These are phyloP conservation scores for Russula emetica DNA, from an alignment of 768 basidiomycete species.

Conservation along the genomic window DNA sequence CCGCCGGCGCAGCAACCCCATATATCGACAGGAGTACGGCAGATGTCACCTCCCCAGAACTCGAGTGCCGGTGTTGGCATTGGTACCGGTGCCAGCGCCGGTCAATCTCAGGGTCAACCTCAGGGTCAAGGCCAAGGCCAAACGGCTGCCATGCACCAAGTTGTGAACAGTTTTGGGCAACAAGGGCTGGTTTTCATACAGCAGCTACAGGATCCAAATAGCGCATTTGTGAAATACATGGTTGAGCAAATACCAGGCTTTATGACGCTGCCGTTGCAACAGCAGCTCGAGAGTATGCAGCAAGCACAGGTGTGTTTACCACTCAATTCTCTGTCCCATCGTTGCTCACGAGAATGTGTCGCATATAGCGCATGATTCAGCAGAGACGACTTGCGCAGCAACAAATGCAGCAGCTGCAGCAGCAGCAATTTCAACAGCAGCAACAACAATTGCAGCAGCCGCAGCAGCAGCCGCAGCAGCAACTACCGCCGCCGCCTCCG, in stretches of 20 bases:
- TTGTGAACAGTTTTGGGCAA: constrained; percentile 12
- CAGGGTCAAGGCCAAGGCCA: constrained; percentile 7
- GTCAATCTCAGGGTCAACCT: constrained; percentile 10
- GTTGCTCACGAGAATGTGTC: constrained; percentile 4
- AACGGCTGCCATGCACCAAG: constrained; percentile 9
- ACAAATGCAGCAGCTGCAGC: constrained; percentile 18
- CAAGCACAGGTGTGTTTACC: constrained; percentile 24
- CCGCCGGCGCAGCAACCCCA: constrained; percentile 12
- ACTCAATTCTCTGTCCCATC: not conserved
- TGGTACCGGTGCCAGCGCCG: not conserved
- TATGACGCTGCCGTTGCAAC: constrained; percentile 20
- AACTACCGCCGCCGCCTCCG: constrained; percentile 14
- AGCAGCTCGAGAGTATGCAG: constrained; percentile 24
- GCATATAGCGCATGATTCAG: constrained; percentile 14
- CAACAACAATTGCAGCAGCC: constrained; percentile 23
- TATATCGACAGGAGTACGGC: constrained; percentile 10
- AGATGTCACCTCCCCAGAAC: constrained; percentile 23
- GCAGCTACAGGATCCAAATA: constrained; percentile 28
- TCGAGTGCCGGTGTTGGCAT: constrained; percentile 9
- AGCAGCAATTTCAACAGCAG: constrained; percentile 19
- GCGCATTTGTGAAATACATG: constrained; percentile 26
- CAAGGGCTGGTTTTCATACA: constrained; percentile 22
- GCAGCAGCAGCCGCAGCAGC: constrained; percentile 14
- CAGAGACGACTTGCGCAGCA: constrained; percentile 14
- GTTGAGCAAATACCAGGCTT: constrained; percentile 25